These are phyloP conservation scores for Scheffersomyces insectosa DNA, from an alignment of 1,139 yeast genomes.

Conservation along the genomic window DNA sequence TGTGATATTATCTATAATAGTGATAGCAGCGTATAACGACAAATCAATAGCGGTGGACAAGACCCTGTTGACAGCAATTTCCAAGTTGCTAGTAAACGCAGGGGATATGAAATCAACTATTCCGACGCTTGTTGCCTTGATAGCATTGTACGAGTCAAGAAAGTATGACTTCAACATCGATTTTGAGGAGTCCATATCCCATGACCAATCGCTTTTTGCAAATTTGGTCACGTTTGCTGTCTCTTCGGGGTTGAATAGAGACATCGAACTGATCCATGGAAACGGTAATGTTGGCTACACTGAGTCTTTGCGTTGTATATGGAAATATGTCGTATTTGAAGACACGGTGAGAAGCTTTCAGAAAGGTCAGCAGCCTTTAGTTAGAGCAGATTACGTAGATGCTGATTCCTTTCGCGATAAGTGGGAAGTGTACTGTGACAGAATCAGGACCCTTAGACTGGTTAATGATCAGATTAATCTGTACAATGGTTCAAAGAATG, in stretches of 20 bases:
- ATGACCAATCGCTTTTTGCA: slow-evolving; percentile 1
- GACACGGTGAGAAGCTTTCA: slow-evolving; percentile 2
- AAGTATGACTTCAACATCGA: slow-evolving; percentile 1
- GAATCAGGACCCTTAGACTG: background rate
- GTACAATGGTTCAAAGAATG: background rate
- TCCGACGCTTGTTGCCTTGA: slow-evolving; percentile 1
- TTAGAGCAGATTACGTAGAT: slow-evolving; percentile 1
- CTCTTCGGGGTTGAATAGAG: slow-evolving; percentile 3
- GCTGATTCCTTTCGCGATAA: background rate
- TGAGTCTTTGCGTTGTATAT: background rate
- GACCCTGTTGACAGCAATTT: background rate
- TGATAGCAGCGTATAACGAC: background rate
- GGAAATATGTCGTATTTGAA: slow-evolving; percentile 3
- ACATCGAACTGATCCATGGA: slow-evolving; percentile 2
- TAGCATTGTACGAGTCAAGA: slow-evolving; percentile 1
- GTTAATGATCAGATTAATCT: background rate
- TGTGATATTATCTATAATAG: background rate
- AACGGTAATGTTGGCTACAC: background rate
- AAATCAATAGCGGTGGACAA: background rate
- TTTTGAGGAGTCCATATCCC: background rate
- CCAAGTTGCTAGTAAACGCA: background rate
- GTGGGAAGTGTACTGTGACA: background rate
- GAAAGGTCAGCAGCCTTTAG: slow-evolving; percentile 1
- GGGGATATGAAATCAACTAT: background rate
- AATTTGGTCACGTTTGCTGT: background rate